A percentile compares a stretch with the other conserved stretches of the same genome.
Evolutionary conservation across 2,329 filamentous ascomycete species (phyloP).

Genomic region (Coniosporium tulheliwenetii): DNA sequence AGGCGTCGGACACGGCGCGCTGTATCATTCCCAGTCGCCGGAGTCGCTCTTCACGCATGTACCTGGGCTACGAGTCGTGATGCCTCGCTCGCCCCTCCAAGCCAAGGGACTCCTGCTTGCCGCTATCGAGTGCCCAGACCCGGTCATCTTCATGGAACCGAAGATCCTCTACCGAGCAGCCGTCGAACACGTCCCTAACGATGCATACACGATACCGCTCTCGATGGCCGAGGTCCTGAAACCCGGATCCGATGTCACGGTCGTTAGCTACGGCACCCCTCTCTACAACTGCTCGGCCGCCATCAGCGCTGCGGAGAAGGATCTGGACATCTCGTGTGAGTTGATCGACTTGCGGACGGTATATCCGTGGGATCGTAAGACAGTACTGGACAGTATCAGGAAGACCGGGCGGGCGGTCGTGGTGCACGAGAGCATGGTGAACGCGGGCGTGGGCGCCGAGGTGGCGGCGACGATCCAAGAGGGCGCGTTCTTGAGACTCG

Average conservation of each 20-base stretch:
- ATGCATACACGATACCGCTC: slow-evolving; percentile 67
- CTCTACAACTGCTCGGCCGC: slow-evolving; percentile 71
- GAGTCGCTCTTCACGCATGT: slow-evolving; percentile 81
- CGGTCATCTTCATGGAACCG: slow-evolving; percentile 85
- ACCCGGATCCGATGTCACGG: slow-evolving; percentile 62
- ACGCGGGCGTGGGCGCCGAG: slow-evolving; percentile 77
- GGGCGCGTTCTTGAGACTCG: slow-evolving; percentile 66
- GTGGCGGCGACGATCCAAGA: slow-evolving; percentile 81
- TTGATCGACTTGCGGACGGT: slow-evolving; percentile 77
- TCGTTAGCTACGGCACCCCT: slow-evolving; percentile 81
- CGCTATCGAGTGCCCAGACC: slow-evolving; percentile 64
- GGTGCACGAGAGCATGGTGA: slow-evolving; percentile 86
- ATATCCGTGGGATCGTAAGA: slow-evolving; percentile 81
- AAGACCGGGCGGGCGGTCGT: slow-evolving; percentile 80
- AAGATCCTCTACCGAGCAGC: slow-evolving; percentile 86
- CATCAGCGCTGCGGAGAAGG: slow-evolving; percentile 59
- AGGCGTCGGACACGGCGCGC: slow-evolving; percentile 72
- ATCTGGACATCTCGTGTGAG: slow-evolving; percentile 62
- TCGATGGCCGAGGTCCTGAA: slow-evolving; percentile 77
- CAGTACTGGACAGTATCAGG: slow-evolving; percentile 64
- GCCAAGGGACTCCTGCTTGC: slow-evolving; percentile 75
- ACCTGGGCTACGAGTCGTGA: slow-evolving; percentile 69
- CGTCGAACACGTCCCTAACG: slow-evolving; percentile 76
- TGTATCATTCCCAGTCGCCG: slow-evolving; percentile 82
- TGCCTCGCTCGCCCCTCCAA: slow-evolving; percentile 73